These are phyloP conservation scores for Zasmidium angulare DNA, from an alignment of 2,329 filamentous ascomycete genomes.

Conservation along the genomic window DNA sequence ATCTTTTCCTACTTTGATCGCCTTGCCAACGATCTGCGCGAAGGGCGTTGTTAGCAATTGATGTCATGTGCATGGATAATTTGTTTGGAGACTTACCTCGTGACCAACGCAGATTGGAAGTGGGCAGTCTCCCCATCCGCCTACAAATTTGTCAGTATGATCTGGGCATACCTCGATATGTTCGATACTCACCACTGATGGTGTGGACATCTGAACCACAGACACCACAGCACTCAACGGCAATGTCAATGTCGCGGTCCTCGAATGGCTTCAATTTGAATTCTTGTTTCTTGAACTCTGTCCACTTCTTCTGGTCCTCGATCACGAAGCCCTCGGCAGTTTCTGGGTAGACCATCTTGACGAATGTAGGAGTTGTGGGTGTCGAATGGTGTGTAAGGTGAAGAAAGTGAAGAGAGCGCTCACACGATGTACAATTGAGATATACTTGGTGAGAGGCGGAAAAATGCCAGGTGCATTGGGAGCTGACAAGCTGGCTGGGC, in stretches of 20 bases:
- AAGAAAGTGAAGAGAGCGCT: not conserved
- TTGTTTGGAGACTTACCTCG: conserved; percentile 35
- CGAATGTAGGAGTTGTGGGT: conserved; percentile 7
- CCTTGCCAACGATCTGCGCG: conserved; percentile 45
- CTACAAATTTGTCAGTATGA: conserved; percentile 30
- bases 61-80: conserved; percentile 35
- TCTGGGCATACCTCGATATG: too few species aligned
- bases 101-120: conserved; percentile 67
- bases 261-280: conserved; percentile 84
- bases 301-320: conserved; percentile 61
- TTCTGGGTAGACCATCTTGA: conserved; percentile 52
- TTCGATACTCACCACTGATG: conserved; percentile 26
- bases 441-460: not conserved
- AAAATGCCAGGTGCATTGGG: not conserved
- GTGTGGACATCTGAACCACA: conserved; percentile 34
- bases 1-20: conserved; percentile 50
- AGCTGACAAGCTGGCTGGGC: not conserved
- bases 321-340: conserved; percentile 52
- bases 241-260: conserved; percentile 83
- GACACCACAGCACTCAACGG: conserved; percentile 75
- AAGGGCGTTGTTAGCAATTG: conserved; percentile 42
- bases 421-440: not conserved
- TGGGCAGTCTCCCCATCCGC: conserved; percentile 65
- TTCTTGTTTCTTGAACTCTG: conserved; percentile 55
- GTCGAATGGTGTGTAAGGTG: conserved; percentile 5